phyloP scores from a whole-genome alignment of 2,329 filamentous ascomycete species.

The Colletotrichum theobromicola region DNA sequence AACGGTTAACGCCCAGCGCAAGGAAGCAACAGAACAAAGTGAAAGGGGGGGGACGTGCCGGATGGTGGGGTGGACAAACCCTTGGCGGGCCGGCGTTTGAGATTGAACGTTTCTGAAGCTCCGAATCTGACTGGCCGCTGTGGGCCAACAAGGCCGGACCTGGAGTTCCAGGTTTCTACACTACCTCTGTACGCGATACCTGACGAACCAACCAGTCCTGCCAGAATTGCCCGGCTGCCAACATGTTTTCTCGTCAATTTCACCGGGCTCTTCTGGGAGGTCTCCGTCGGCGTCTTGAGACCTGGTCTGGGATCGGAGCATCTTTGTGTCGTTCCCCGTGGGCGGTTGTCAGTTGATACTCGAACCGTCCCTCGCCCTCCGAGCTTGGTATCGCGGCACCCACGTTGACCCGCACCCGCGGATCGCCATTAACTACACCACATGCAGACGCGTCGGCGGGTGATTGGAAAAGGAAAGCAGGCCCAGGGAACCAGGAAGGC shows the following conservation, averaged over 20 bases:
- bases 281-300: not conserved
- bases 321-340: not conserved
- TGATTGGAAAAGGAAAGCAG: not conserved
- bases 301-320: not conserved
- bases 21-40: not conserved
- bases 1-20: not conserved
- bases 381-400: not conserved
- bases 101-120: conserved; percentile 20
- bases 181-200: not conserved
- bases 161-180: not conserved
- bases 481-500: not conserved
- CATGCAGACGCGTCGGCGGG: conserved; percentile 5
- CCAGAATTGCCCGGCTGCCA: not conserved
- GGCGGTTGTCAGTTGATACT: not conserved
- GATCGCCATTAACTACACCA: conserved; percentile 6
- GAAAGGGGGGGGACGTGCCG: not conserved
- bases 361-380: not conserved
- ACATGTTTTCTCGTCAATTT: not conserved
- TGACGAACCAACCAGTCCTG: not conserved
- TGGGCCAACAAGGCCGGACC: not conserved
- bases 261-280: not conserved
- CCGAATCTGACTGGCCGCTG: conserved; percentile 13
- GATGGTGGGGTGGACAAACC: not conserved
- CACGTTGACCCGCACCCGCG: conserved; percentile 13
- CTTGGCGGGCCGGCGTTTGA: conserved; percentile 19